Evolutionary conservation across 2,329 filamentous ascomycete species (phyloP).

Genomic region (Colletotrichum eleusines): DNA sequence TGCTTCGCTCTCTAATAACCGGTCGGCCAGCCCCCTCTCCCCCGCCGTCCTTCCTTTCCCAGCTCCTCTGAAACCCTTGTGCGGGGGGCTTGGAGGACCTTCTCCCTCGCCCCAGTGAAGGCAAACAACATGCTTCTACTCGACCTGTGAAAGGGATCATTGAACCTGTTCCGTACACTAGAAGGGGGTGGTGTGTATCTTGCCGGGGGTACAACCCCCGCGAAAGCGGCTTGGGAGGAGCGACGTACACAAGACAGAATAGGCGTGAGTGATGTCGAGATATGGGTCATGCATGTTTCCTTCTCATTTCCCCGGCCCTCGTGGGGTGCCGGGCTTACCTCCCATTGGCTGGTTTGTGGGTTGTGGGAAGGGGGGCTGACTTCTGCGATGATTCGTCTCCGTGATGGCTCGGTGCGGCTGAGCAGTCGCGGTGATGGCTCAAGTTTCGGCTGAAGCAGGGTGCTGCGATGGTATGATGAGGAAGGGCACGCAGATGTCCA

Average conservation of each 20-base stretch:
- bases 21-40: background rate
- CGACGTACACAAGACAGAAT: background rate
- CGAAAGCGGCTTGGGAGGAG: background rate
- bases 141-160: background rate
- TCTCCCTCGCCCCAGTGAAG: background rate
- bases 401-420: slow-evolving; percentile 8
- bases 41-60: background rate
- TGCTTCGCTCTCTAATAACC: background rate
- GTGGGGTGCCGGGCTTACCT: background rate
- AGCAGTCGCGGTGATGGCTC: background rate
- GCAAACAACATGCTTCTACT: slow-evolving; percentile 3
- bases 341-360: background rate
- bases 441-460: background rate
- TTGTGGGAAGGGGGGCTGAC: background rate
- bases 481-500: slow-evolving; percentile 3
- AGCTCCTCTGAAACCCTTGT: background rate
- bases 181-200: slow-evolving; percentile 7
- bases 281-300: slow-evolving; percentile 23
- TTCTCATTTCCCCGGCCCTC: background rate
- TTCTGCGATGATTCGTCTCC: background rate
- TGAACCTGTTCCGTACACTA: slow-evolving; percentile 8
- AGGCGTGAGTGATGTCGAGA: background rate
- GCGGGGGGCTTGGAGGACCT: background rate
- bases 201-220: slow-evolving; percentile 4
- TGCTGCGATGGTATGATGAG: slow-evolving; percentile 2